These are phyloP conservation scores for Heterobasidion irregulare DNA, from an alignment of 1,284 basidiomycete species.

Conservation along the genomic window DNA sequence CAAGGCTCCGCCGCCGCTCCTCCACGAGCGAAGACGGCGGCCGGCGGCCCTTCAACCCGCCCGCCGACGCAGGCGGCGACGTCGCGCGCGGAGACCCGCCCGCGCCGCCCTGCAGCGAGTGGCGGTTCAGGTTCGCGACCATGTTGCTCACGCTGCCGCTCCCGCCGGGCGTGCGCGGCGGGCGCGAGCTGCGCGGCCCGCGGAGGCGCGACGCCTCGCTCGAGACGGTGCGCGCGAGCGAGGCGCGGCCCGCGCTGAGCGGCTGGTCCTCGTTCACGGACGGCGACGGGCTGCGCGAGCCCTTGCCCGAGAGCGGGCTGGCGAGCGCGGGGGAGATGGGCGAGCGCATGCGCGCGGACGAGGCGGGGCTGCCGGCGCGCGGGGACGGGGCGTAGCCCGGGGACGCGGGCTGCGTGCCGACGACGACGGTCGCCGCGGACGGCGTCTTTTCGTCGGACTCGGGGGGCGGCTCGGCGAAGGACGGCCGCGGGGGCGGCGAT, in stretches of 20 bases:
- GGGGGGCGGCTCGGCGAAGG: constrained; percentile 34
- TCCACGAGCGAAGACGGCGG: constrained; percentile 15
- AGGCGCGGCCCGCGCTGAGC: constrained; percentile 18
- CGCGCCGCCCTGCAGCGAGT: constrained; percentile 17
- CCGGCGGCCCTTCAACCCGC: constrained; percentile 14
- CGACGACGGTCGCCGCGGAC: constrained; percentile 14
- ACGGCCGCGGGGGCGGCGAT: constrained; percentile 22
- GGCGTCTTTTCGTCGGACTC: constrained; percentile 19
- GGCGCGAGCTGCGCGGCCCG: constrained; percentile 42
- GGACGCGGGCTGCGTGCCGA: constrained; percentile 19
- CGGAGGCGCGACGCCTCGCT: constrained; percentile 40
- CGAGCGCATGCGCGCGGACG: constrained; percentile 22
- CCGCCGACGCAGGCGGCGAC: constrained; percentile 20
- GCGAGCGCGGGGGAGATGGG: constrained; percentile 23
- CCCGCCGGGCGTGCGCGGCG: constrained; percentile 27
- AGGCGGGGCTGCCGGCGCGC: constrained; percentile 35
- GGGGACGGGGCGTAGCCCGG: constrained; percentile 19
- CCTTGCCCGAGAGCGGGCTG: constrained; percentile 20
- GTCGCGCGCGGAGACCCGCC: constrained; percentile 22
- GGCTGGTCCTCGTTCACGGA: constrained; percentile 27
- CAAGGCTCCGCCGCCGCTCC: constrained; percentile 29
- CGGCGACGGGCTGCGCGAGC: constrained; percentile 39
- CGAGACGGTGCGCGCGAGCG: constrained; percentile 33
- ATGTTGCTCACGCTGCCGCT: constrained; percentile 42
- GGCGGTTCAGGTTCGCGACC: constrained; percentile 48